Evolutionary conservation across 441 rosid genomes (phyloP).

Genomic region (Pelargonium australe): DNA sequence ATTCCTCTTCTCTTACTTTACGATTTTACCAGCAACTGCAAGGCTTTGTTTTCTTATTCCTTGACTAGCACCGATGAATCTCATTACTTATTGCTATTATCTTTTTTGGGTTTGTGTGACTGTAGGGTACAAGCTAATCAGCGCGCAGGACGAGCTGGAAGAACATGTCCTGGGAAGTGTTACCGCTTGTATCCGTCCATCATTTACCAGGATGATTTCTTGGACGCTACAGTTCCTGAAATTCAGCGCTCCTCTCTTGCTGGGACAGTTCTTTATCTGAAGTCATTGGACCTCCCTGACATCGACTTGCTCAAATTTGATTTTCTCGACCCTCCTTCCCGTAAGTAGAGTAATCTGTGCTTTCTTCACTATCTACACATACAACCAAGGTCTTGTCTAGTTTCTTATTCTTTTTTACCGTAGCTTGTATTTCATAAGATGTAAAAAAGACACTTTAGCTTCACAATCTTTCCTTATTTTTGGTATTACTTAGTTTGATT

Average conservation of each 20-base stretch:
- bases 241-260: slow-evolving; percentile 94
- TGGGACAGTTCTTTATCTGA: slow-evolving; percentile 88
- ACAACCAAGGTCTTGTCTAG: background rate
- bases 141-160: slow-evolving; percentile 97
- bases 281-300: slow-evolving; percentile 89
- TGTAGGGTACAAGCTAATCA: slow-evolving; percentile 97
- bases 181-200: slow-evolving; percentile 75
- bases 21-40: too few species aligned
- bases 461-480: background rate
- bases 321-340: slow-evolving; percentile 90
- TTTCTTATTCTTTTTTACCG: too few species aligned
- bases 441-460: too few species aligned
- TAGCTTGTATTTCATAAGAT: too few species aligned
- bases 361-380: background rate
- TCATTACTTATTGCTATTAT: background rate
- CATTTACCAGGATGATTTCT: slow-evolving; percentile 70
- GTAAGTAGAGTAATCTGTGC: slow-evolving; percentile 35
- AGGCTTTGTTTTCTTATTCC: background rate
- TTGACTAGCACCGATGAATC: slow-evolving; percentile 1
- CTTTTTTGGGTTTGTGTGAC: slow-evolving; percentile 14
- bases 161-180: slow-evolving; percentile 97
- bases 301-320: slow-evolving; percentile 88
- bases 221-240: slow-evolving; percentile 90
- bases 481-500: slow-evolving; percentile 9
- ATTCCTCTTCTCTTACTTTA: too few species aligned